Base-by-base conservation (phyloP, 257 asterid genomes). In the Solanum piurae region DNA sequence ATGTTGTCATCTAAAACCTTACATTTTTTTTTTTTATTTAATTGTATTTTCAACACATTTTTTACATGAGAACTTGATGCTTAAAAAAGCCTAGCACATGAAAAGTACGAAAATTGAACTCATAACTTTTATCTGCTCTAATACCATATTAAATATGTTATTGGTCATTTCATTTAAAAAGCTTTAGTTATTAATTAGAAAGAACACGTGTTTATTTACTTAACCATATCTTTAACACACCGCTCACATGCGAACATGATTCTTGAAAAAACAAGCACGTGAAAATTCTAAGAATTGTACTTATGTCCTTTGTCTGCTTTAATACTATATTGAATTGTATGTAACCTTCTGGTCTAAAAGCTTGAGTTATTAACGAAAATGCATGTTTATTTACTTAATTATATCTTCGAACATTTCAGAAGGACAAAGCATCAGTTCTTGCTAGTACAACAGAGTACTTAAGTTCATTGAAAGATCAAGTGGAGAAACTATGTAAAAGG, bases 401-500 rank as follows among this genome's bases (percentile, higher is more conserved):
- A 74, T 21, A 37, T 74, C 31, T 37, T 37, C 10, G 1, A 36
- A 74, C 20, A 74, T 23, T 69, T 14, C 90, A 96, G 99, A 96
- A 94, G 91, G 98, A 95, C 58, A 96, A 94, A 91, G 94, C 98
- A 55, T 94, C 99, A 1, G 94, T 95, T 71, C 96, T 96, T 18
- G 88, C 93, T 86, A 92, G 89, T 86, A 93, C 99, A 7, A 89
- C 91, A 9, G 95, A 95, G 77, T 91, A 89, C 86, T 42, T 95
- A 85, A 92, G 91, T 31, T 87, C 94, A 44, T 84, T 96, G 91
- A 94, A 83, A 90, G 88, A 91, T 62, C 92, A 91, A 90, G 93
- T 95, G 75, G 94, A 38, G 25, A 95, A 95, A 55, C 93, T 94
- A 14, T 71, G 55, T 49, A 91, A 88, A 75, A 93, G 85, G 87